phyloP scores from a whole-genome alignment of 2,329 filamentous ascomycete species.

The Phaeosphaeriaceae sp. region DNA sequence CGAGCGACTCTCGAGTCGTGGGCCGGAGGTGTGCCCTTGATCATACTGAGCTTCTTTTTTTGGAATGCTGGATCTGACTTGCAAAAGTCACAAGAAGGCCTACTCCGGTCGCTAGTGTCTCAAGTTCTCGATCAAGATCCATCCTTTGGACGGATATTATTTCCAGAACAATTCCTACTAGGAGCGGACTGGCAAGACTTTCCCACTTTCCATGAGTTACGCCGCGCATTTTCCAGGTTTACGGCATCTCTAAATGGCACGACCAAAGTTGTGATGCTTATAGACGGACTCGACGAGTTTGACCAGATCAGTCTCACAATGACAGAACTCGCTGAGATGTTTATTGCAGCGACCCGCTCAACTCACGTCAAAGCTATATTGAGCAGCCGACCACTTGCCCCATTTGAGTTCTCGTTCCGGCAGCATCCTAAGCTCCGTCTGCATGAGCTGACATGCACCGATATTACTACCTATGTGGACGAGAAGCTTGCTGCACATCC shows the following conservation, averaged over 20 bases:
- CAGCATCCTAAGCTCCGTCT: conserved; percentile 3
- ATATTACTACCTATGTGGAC: conserved; percentile 9
- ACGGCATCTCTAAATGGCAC: neutral
- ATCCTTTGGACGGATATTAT: neutral
- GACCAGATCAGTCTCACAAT: neutral
- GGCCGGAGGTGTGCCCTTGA: neutral
- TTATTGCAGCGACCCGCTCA: conserved; percentile 1
- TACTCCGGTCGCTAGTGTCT: neutral
- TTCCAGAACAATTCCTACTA: neutral
- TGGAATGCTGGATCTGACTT: neutral
- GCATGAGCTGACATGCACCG: conserved; percentile 4
- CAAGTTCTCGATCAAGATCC: neutral
- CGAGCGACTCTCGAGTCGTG: neutral
- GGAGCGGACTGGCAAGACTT: neutral
- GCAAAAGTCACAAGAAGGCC: neutral
- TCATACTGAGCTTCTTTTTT: neutral
- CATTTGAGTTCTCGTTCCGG: neutral
- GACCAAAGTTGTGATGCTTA: neutral
- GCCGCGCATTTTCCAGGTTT: neutral
- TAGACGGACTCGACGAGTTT: conserved; percentile 14
- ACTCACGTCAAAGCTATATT: conserved; percentile 9
- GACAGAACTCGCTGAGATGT: conserved; percentile 3
- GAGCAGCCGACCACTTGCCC: conserved; percentile 13
- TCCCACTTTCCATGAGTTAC: conserved; percentile 3
- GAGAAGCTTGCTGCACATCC: conserved; percentile 1